These are phyloP conservation scores for Botrytis hyacinthi DNA, from an alignment of 2,329 filamentous ascomycete species.

Conservation along the genomic window DNA sequence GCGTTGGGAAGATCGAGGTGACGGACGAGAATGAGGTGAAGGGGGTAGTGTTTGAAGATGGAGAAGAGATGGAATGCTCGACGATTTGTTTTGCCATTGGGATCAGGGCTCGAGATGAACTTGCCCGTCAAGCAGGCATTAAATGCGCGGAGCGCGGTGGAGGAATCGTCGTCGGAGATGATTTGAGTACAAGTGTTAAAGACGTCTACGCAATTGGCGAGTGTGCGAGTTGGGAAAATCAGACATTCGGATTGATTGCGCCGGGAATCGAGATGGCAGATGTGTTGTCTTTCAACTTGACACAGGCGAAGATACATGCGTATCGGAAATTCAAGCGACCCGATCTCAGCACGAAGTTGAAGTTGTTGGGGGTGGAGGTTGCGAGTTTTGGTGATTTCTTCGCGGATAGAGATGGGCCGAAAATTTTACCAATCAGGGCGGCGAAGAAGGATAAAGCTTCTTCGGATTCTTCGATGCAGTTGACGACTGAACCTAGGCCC, in stretches of 20 bases:
- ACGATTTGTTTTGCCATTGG: slow-evolving; percentile 90
- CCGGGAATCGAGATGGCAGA: slow-evolving; percentile 93
- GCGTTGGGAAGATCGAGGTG: slow-evolving; percentile 69
- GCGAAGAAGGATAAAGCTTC: slow-evolving; percentile 46
- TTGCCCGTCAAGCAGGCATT: slow-evolving; percentile 69
- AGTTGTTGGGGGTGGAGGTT: slow-evolving; percentile 85
- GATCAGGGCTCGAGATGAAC: slow-evolving; percentile 75
- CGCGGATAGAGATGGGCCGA: slow-evolving; percentile 79
- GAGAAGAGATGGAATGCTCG: slow-evolving; percentile 71
- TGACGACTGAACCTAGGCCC: slow-evolving; percentile 54
- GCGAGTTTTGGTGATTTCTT: slow-evolving; percentile 95
- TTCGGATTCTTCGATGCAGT: slow-evolving; percentile 44
- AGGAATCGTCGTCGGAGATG: slow-evolving; percentile 60
- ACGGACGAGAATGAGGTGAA: slow-evolving; percentile 65
- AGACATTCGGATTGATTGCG: slow-evolving; percentile 85
- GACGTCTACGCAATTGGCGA: slow-evolving; percentile 87
- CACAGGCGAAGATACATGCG: slow-evolving; percentile 71
- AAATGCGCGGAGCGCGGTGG: slow-evolving; percentile 70
- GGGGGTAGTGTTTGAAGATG: slow-evolving; percentile 78
- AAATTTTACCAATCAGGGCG: slow-evolving; percentile 63
- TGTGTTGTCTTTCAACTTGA: slow-evolving; percentile 86
- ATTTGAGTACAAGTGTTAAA: slow-evolving; percentile 66
- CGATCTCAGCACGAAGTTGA: slow-evolving; percentile 87
- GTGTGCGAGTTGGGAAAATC: slow-evolving; percentile 84
- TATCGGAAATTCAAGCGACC: slow-evolving; percentile 73